Percentiles rank a stretch among this genome's conserved stretches.
Conservation (phyloP, 2,329 filamentous ascomycete genomes). For the Trichoderma atroviride region DNA sequence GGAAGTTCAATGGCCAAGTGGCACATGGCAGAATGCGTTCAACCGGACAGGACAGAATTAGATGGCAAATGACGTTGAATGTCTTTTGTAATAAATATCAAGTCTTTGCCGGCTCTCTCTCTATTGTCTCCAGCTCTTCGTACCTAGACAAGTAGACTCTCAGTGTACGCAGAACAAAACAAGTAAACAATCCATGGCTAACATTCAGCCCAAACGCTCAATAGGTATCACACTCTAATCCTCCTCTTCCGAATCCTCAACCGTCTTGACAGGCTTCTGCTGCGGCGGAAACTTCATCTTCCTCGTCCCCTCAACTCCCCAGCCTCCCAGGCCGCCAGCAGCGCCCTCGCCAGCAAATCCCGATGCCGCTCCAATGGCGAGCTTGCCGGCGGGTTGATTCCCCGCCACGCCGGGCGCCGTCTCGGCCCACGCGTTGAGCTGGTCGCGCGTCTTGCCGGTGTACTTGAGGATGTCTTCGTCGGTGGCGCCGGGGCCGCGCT, state of each 20-base stretch:
- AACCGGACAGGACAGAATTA: background rate
- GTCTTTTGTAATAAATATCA: background rate
- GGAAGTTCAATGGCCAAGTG: background rate
- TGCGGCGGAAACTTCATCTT: constrained; percentile 44
- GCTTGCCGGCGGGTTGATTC: constrained; percentile 44
- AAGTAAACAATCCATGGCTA: background rate
- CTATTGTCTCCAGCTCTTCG: background rate
- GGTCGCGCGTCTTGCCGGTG: constrained; percentile 44
- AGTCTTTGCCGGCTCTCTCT: background rate
- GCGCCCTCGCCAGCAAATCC: constrained; percentile 38
- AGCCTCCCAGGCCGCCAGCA: constrained; percentile 40
- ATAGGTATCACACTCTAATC: background rate
- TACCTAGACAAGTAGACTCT: background rate
- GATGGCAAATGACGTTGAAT: background rate
- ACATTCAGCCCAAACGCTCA: background rate
- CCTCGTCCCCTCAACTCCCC: constrained; percentile 38
- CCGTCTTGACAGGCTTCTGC: constrained; percentile 7
- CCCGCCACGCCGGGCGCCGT: constrained; percentile 44
- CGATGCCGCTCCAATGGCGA: constrained; percentile 36
- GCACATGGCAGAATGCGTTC: background rate
- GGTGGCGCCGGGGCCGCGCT: constrained; percentile 38
- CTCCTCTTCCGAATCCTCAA: constrained; percentile 19
- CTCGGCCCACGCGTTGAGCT: constrained; percentile 44
- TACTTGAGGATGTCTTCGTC: constrained; percentile 47
- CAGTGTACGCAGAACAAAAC: background rate